Conservation (phyloP, 2,329 filamentous ascomycete genomes). For the Xylariomycetidae sp. region DNA sequence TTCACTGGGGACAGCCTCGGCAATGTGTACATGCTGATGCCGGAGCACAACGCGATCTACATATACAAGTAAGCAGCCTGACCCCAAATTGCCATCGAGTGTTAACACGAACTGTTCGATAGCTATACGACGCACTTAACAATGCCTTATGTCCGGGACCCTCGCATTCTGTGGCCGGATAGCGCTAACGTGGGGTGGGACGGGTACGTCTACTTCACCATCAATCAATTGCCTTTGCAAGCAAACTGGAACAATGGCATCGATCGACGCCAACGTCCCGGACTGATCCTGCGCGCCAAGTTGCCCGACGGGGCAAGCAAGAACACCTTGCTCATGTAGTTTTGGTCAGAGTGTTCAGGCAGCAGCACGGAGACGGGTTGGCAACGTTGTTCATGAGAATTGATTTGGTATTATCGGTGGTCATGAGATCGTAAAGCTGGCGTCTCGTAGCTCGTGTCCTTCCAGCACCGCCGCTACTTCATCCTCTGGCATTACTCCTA, state of each 20-base stretch:
- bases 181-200: conserved; percentile 34
- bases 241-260: conserved; percentile 40
- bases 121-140: conserved; percentile 29
- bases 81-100: background rate
- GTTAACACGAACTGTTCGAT: background rate
- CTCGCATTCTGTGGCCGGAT: conserved; percentile 38
- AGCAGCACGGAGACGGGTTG: too few species aligned
- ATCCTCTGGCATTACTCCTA: background rate
- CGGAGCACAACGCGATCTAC: conserved; percentile 37
- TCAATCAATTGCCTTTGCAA: conserved; percentile 43
- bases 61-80: conserved; percentile 29
- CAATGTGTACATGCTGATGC: conserved; percentile 40
- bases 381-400: too few species aligned
- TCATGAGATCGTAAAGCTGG: too few species aligned
- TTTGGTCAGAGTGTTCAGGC: too few species aligned
- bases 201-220: conserved; percentile 41
- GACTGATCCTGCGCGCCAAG: conserved; percentile 37
- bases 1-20: conserved; percentile 38
- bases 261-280: conserved; percentile 35
- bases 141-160: conserved; percentile 33
- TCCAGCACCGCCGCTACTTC: too few species aligned
- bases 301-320: conserved; percentile 34
- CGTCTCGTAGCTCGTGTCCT: too few species aligned
- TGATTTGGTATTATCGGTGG: too few species aligned
- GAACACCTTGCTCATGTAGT: conserved; percentile 21